Conservation (phyloP, 345 rosid species). For the Schrenkiella parvula region DNA sequence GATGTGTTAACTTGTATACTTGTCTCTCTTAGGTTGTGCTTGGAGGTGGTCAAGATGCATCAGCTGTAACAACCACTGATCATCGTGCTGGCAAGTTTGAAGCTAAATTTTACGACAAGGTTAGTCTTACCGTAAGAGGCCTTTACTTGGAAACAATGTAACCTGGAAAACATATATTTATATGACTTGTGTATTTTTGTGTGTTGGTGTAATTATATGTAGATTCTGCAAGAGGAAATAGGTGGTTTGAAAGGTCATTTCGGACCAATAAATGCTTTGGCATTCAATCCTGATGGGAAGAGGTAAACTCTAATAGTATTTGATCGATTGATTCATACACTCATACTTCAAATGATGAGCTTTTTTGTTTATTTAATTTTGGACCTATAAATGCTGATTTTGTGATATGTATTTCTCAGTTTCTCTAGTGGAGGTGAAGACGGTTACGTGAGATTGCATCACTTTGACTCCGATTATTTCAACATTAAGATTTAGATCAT, state of each 20-base stretch:
- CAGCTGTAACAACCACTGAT: slow-evolving; percentile 93
- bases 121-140: neutral
- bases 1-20: neutral
- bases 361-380: neutral
- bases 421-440: slow-evolving; percentile 99
- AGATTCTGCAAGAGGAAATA: slow-evolving; percentile 87
- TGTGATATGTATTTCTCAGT: slow-evolving; percentile 32
- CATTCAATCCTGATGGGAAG: slow-evolving; percentile 92
- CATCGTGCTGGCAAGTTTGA: slow-evolving; percentile 98
- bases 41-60: slow-evolving; percentile 97
- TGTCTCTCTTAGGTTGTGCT: slow-evolving; percentile 60
- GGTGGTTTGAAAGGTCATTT: slow-evolving; percentile 99
- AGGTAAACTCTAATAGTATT: slow-evolving; percentile 50
- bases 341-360: neutral
- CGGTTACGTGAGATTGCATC: slow-evolving; percentile 93
- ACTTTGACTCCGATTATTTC: slow-evolving; percentile 83
- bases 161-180: no score
- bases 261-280: slow-evolving; percentile 95
- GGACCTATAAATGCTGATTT: neutral
- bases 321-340: neutral
- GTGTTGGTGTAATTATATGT: neutral
- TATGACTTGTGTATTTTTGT: no score
- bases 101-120: slow-evolving; percentile 79
- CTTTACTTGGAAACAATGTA: neutral
- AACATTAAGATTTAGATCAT: slow-evolving; percentile 54